Conservation (phyloP, 257 asterid genomes). For the Cynanchum wilfordii region DNA sequence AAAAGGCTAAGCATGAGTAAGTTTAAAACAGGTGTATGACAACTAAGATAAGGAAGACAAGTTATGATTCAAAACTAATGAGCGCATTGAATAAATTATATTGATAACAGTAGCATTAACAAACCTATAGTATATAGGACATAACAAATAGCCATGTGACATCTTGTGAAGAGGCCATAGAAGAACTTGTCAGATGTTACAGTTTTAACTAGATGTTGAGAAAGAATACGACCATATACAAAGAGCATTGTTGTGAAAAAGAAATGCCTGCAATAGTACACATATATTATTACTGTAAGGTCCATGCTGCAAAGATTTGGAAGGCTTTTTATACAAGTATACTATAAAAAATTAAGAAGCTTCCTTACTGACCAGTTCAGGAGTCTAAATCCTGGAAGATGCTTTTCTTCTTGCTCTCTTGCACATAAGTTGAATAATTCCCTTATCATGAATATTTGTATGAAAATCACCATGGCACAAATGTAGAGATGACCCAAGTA, state of each 20-base stretch:
- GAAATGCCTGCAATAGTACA: slow-evolving; percentile 45
- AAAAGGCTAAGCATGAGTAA: not conserved
- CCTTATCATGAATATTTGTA: slow-evolving; percentile 59
- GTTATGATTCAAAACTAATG: no score
- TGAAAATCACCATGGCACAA: slow-evolving; percentile 52
- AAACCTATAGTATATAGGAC: slow-evolving; percentile 61
- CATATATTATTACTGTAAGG: no score
- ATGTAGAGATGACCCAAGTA: slow-evolving; percentile 71
- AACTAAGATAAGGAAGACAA: no score
- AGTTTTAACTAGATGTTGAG: slow-evolving; percentile 50
- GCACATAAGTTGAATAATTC: slow-evolving; percentile 59
- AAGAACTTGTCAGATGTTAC: slow-evolving; percentile 47
- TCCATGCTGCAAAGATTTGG: no score
- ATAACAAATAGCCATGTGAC: slow-evolving; percentile 67
- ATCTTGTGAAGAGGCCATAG: slow-evolving; percentile 44
- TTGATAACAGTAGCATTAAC: slow-evolving; percentile 1
- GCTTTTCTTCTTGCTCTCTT: slow-evolving; percentile 52
- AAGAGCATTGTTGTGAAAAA: slow-evolving; percentile 70
- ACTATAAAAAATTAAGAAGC: not conserved
- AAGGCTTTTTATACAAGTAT: not conserved
- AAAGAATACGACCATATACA: slow-evolving; percentile 59
- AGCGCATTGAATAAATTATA: not conserved
- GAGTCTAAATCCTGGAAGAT: slow-evolving; percentile 68
- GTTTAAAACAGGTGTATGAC: not conserved
- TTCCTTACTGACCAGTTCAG: slow-evolving; percentile 45